Base-by-base conservation (phyloP, 352 stramenopile species). In the Aphanomyces stellatus region DNA sequence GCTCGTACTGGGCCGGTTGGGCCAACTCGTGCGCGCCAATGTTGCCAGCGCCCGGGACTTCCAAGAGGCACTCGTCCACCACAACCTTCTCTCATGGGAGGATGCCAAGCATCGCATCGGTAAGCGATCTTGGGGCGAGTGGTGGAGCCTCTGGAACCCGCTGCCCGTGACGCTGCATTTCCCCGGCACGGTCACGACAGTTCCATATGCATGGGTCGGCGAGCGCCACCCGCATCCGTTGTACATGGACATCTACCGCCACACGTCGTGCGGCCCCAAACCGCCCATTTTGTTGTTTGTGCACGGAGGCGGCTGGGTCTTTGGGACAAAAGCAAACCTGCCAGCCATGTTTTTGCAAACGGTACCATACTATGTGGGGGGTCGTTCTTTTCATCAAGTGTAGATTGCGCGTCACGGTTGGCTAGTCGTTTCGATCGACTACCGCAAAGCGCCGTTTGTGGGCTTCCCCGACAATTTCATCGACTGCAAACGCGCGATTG, bases 381-480 rank as follows among this genome's bases (percentile, higher is more conserved):
- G 11, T 51, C 2, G n/a, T n/a, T 24, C 24, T 15, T 63, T 10
- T 31, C 64, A 48, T 34, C 17, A 2, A 13, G 31, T 51, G 15
- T 63, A 72, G 68, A 49, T 65, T 5, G 80, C 74, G 10, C 70
- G 66, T 51, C 51, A 72, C 33, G 80, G 80, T 1, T 91, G 83
- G 83, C 65, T 90, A n/a, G 74, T 91, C 17, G 90, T 81, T 49
- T 78, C 81, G 37, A 80, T 91, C 19, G 83, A 91, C 71, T 91
- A 91, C 62, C 83, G 84, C 1, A 69, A 88, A 42, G 89, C 81
- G 0, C 83, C 81, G 4, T 86, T 82, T 33, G 77, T 83, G 11
- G 71, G 74, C 5, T 91, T 90, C 61, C 83, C 83, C 0, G 74
- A 83, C 34, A 80, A 89, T 28, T 59, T 91, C 37, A 82, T 88